Conservation (phyloP, 345 rosid species). For the Brassica cretica region DNA sequence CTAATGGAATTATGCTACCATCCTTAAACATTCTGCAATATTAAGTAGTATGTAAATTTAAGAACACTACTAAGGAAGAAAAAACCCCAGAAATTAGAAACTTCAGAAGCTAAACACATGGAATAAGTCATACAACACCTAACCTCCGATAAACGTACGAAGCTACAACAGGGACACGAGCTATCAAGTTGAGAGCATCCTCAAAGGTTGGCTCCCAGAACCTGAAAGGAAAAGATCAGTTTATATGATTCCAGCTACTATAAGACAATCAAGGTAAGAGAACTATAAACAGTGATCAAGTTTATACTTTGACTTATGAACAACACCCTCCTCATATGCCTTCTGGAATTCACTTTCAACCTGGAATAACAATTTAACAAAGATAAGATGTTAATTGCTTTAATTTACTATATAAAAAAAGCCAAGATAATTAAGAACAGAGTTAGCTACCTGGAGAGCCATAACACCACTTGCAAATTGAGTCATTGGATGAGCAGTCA, state of each 20-base stretch:
- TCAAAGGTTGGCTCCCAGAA: slow-evolving; percentile 92
- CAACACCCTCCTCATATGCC: slow-evolving; percentile 77
- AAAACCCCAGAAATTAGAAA: not conserved
- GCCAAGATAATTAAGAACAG: slow-evolving; percentile 3
- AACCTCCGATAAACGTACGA: slow-evolving; percentile 84
- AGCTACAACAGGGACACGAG: slow-evolving; percentile 82
- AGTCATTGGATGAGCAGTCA: slow-evolving; percentile 94
- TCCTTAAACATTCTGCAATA: slow-evolving; percentile 65
- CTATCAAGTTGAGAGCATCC: slow-evolving; percentile 82
- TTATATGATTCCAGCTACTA: slow-evolving; percentile 7
- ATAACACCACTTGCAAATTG: slow-evolving; percentile 92
- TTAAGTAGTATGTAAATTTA: slow-evolving; percentile 9
- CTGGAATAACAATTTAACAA: slow-evolving; percentile 45
- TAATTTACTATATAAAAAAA: not conserved
- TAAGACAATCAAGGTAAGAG: slow-evolving; percentile 12
- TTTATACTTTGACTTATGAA: slow-evolving; percentile 77
- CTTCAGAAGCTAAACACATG: not conserved
- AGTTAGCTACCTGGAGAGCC: slow-evolving; percentile 85
- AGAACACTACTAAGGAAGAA: not conserved
- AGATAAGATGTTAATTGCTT: not conserved
- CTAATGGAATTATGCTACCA: slow-evolving; percentile 63
- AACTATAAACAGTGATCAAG: slow-evolving; percentile 8
- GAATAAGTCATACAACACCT: not conserved
- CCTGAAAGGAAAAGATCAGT: slow-evolving; percentile 42
- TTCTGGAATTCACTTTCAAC: slow-evolving; percentile 94